Base-by-base conservation (phyloP, 495 filamentous ascomycete genomes). In the Tetracladium marchalianum region DNA sequence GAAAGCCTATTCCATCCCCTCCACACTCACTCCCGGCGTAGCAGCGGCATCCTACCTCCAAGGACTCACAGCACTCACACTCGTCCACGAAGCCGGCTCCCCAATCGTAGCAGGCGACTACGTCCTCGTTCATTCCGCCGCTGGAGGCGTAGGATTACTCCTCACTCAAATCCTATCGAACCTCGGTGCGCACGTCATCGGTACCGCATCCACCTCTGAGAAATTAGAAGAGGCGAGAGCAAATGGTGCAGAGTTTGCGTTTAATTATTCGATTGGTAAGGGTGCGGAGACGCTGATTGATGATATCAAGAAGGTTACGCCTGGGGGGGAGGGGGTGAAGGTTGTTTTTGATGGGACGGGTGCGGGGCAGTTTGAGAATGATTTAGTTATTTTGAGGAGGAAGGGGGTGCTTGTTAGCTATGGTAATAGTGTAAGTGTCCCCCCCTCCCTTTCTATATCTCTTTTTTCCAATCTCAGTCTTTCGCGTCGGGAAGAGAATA, bases 321-420 rank as follows among this genome's bases (percentile, higher is more conserved):
- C 22, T 27, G 67, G 64, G 11, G 79, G 81, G 1, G 58, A 73
- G 39, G 92, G 92, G 9, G 84, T 87, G 1, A 70, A 69, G 48
- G 88, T 82, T 9, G 81, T 96, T 10, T 95, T 90, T 63, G 92
- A 98, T 62, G 82, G 84, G 15, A 87, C 95, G 13, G 92, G 92
- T 8, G 83, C 83, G 68, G 71, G 73, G 43, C 96, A 92, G 0
- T 95, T 94, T 70, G 89, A 96, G 49, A 67, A 76, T 24, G 83
- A 84, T 62, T 60, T 98, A 57, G 82, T 89, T 45, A 79, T 77
- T 49, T 66, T 93, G 15, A 83, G 77, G 55, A 67, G 82, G 54
- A 95, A 95, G 67, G 92, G 92, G 19, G 82, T 73, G n/a, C 59
- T 98, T 49, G 73, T 87, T 18, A 81, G 73, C 54, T 97, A 90